Percentiles rank a stretch among this genome's conserved stretches.
These are phyloP conservation scores for slime mould (Dictyostelium discoideum) DNA, from an alignment of 78 protist genomes.

Conservation along the genomic window DNA sequence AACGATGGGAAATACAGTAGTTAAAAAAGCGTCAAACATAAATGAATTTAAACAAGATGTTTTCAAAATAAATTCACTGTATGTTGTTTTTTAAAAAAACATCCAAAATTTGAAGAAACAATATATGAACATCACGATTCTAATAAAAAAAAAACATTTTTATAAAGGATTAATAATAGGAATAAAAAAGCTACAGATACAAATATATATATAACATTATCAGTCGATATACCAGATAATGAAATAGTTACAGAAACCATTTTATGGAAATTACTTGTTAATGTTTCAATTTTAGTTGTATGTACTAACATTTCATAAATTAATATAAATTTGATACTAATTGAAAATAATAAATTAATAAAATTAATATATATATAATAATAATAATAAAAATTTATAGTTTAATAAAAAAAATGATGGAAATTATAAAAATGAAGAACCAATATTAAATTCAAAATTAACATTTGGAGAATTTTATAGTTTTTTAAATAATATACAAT, in stretches of 20 bases:
- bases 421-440: neutral
- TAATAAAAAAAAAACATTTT: neutral
- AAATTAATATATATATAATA: neutral
- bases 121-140: neutral
- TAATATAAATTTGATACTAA: neutral
- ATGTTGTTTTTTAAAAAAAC: neutral
- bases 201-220: neutral
- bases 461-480: conserved; percentile 30
- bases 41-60: neutral
- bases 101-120: neutral
- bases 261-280: conserved; percentile 18
- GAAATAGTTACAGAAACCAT: conserved; percentile 16
- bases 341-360: neutral
- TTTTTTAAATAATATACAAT: neutral
- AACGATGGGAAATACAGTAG: neutral
- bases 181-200: neutral
- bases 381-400: neutral
- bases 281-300: neutral
- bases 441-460: neutral
- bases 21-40: neutral
- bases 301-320: neutral
- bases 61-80: neutral
- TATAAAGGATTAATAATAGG: neutral
- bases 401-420: neutral
- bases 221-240: neutral